Evolutionary conservation across 495 filamentous ascomycete genomes (phyloP).

Genomic region (Lichina pygmaea): DNA sequence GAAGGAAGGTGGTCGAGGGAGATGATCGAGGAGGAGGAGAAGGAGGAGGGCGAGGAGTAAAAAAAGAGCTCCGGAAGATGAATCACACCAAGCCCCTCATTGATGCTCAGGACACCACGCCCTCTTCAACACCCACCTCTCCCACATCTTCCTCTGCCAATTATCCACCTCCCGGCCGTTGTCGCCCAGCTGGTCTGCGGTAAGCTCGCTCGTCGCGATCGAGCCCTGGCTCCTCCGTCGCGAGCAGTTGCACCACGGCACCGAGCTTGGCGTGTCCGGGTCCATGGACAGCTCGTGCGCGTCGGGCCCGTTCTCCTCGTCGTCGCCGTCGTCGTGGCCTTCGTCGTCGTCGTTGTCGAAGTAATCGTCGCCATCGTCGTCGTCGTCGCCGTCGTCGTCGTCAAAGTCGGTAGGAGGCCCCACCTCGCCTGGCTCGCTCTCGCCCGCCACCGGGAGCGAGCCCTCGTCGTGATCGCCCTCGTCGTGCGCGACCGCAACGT

Average conservation of each 20-base stretch:
- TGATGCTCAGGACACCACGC: no score
- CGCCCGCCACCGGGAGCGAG: background rate
- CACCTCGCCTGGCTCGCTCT: background rate
- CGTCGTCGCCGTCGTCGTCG: conserved; percentile 2
- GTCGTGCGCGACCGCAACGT: conserved; percentile 6
- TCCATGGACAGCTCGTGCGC: conserved; percentile 14
- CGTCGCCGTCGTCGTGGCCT: conserved; percentile 7
- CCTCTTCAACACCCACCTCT: conserved; percentile 24
- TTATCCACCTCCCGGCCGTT: conserved; percentile 22
- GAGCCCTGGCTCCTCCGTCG: conserved; percentile 2
- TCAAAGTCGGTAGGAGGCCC: conserved; percentile 1
- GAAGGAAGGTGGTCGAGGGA: no score
- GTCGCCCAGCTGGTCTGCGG: conserved; percentile 27
- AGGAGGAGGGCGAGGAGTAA: background rate
- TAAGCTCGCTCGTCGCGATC: conserved; percentile 5
- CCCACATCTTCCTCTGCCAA: conserved; percentile 29
- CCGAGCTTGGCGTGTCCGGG: conserved; percentile 17
- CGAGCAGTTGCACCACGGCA: conserved; percentile 21
- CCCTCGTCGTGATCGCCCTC: conserved; percentile 3
- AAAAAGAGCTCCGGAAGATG: background rate
- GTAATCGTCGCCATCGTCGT: conserved; percentile 5
- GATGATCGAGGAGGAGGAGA: background rate
- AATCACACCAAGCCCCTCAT: no score
- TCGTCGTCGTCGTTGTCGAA: conserved; percentile 6
- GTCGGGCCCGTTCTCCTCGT: conserved; percentile 11